Evolutionary conservation across 2,329 filamentous ascomycete genomes (phyloP).

Genomic region (Stagonosporopsis vannaccii): DNA sequence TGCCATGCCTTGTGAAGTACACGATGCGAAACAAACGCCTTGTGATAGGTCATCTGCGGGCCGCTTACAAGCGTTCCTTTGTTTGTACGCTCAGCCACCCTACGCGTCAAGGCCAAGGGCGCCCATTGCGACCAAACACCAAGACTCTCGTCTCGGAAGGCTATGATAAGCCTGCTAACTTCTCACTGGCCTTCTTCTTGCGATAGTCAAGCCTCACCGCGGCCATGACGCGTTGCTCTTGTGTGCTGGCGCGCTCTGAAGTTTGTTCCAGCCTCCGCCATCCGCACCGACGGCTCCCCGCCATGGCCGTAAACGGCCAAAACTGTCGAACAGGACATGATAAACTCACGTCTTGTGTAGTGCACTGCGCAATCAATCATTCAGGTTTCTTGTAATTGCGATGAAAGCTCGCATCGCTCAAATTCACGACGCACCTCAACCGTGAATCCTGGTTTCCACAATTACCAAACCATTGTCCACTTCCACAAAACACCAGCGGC

Average conservation of each 20-base stretch:
- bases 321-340: conserved; percentile 11
- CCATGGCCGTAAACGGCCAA: conserved; percentile 32
- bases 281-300: conserved; percentile 37
- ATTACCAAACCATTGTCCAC: conserved; percentile 23
- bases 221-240: conserved; percentile 41
- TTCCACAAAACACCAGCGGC: conserved; percentile 15
- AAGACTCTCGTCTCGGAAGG: conserved; percentile 11
- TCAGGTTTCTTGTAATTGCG: not conserved
- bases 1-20: not conserved
- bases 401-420: not conserved
- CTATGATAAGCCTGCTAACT: conserved; percentile 21
- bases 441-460: conserved; percentile 7
- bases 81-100: conserved; percentile 26
- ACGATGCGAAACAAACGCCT: conserved; percentile 11
- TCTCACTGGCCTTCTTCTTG: conserved; percentile 15
- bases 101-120: conserved; percentile 29
- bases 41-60: conserved; percentile 17
- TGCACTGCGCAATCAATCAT: conserved; percentile 11
- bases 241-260: conserved; percentile 22
- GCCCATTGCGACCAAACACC: conserved; percentile 5
- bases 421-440: conserved; percentile 1
- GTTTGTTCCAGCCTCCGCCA: conserved; percentile 28
- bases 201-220: conserved; percentile 22
- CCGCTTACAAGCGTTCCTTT: conserved; percentile 18
- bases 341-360: not conserved